phyloP scores from a whole-genome alignment of 1,139 yeast species.

The Protomyces pachydermus region DNA sequence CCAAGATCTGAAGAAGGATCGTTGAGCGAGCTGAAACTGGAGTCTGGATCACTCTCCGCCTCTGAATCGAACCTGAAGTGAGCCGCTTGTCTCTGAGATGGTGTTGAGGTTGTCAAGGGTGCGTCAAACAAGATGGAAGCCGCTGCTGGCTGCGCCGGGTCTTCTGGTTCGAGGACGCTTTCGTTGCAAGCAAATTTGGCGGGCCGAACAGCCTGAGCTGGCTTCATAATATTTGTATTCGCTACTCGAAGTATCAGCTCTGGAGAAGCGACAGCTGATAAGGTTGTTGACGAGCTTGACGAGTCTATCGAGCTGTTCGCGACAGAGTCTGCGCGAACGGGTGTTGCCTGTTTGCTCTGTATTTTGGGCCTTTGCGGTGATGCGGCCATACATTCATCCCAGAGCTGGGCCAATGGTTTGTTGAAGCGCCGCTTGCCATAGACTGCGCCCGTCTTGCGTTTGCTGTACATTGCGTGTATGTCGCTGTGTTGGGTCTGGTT shows the following conservation, averaged over 20 bases:
- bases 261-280: background rate
- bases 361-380: conserved; percentile 3
- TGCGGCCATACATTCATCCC: conserved; percentile 18
- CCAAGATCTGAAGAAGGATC: background rate
- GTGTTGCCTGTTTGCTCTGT: background rate
- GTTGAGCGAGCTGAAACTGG: background rate
- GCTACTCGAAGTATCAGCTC: background rate
- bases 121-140: background rate
- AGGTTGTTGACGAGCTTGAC: background rate
- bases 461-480: conserved; percentile 6
- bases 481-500: background rate
- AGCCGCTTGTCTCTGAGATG: background rate
- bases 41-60: background rate
- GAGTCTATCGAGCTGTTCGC: background rate
- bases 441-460: conserved; percentile 7
- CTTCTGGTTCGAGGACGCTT: background rate
- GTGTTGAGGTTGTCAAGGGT: background rate
- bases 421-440: conserved; percentile 6
- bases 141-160: background rate
- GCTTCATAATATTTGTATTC: background rate
- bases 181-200: background rate
- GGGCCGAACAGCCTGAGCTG: too few species aligned
- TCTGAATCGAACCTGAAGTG: background rate
- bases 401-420: conserved; percentile 1
- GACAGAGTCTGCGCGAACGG: background rate